These are phyloP conservation scores for Skeletonema costatum DNA, from an alignment of 108 stramenopile species.

Conservation along the genomic window DNA sequence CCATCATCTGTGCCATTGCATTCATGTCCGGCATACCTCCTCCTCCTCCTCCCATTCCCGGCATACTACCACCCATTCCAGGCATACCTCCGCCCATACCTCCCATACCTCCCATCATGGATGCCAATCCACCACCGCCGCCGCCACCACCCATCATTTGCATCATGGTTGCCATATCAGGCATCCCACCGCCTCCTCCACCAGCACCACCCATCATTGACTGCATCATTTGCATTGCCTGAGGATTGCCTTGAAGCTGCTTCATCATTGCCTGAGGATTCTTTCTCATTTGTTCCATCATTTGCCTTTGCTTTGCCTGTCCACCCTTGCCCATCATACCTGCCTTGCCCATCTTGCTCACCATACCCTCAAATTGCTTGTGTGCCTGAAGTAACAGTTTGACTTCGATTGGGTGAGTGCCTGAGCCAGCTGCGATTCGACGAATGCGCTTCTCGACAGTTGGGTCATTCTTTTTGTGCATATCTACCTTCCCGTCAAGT, in stretches of 20 bases:
- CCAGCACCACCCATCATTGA: conserved; percentile 47
- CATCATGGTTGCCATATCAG: conserved; percentile 58
- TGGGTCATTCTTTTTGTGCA: conserved; percentile 59
- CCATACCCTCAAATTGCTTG: conserved; percentile 91
- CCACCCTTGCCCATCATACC: conserved; percentile 87
- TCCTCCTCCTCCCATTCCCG: conserved; percentile 47
- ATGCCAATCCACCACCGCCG: conserved; percentile 43
- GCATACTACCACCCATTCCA: conserved; percentile 55
- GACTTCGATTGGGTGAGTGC: conserved; percentile 88
- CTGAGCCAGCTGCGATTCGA: conserved; percentile 93
- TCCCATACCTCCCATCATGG: conserved; percentile 59
- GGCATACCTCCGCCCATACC: conserved; percentile 63
- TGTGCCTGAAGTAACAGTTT: conserved; percentile 83
- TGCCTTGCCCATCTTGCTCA: conserved; percentile 92
- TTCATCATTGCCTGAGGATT: conserved; percentile 83
- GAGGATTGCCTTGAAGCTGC: conserved; percentile 86
- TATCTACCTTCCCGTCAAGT: conserved; percentile 91
- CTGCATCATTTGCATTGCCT: conserved; percentile 86
- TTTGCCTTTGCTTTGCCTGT: conserved; percentile 70
- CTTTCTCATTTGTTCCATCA: conserved; percentile 81
- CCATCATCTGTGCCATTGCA: conserved; percentile 42
- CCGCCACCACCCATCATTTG: conserved; percentile 65
- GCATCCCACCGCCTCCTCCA: conserved; percentile 55
- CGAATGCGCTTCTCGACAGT: conserved; percentile 63
- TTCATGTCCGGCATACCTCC: conserved; percentile 57